Evolutionary conservation across 2,329 filamentous ascomycete genomes (phyloP).

Genomic region (Cephalotrichum gorgonifer): DNA sequence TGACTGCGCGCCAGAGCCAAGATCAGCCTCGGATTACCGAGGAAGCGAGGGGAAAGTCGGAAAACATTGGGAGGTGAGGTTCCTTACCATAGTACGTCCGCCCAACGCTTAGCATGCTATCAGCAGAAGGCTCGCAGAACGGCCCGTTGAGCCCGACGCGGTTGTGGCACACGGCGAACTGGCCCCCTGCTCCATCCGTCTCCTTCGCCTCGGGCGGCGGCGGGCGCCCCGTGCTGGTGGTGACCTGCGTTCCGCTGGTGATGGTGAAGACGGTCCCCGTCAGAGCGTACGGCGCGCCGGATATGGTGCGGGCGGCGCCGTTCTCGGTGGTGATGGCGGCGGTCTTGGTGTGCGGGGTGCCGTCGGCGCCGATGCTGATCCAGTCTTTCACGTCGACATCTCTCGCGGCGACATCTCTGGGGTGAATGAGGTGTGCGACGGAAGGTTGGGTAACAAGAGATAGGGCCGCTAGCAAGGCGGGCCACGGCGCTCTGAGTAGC

Average conservation of each 20-base stretch:
- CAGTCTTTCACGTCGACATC: constrained; percentile 12
- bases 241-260: constrained; percentile 11
- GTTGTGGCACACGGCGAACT: constrained; percentile 18
- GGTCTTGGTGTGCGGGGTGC: constrained; percentile 16
- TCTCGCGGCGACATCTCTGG: constrained; percentile 5
- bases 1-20: constrained; percentile 14
- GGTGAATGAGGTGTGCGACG: constrained; percentile 6
- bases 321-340: constrained; percentile 15
- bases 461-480: not conserved
- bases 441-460: constrained; percentile 1
- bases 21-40: not conserved
- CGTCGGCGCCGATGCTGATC: constrained; percentile 20
- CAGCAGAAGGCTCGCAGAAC: constrained; percentile 20
- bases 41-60: not conserved
- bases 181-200: constrained; percentile 13
- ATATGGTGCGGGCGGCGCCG: constrained; percentile 17
- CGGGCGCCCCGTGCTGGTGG: constrained; percentile 19
- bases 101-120: constrained; percentile 17
- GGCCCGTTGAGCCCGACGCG: constrained; percentile 15
- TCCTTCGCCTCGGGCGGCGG: constrained; percentile 19
- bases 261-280: constrained; percentile 19
- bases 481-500: not conserved
- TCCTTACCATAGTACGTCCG: constrained; percentile 22
- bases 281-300: constrained; percentile 16
- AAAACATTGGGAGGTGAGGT: too few species aligned